Conservation (phyloP, 1,284 basidiomycete genomes). For the Heliocybe sulcata region DNA sequence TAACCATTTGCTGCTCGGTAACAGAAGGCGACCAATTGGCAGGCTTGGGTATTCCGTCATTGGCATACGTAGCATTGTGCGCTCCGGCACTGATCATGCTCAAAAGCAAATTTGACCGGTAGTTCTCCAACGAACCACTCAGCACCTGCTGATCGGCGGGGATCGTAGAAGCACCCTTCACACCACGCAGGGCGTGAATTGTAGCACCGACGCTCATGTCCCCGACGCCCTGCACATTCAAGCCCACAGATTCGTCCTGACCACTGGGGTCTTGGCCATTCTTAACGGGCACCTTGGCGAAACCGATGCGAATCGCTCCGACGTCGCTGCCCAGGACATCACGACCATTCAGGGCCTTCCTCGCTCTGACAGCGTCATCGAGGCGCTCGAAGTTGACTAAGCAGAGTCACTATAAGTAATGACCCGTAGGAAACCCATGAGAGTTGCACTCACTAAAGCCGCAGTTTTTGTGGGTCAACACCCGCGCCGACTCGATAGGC, state of each 20-base stretch:
- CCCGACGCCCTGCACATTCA: slow-evolving; percentile 71
- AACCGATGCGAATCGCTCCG: slow-evolving; percentile 93
- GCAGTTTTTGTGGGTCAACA: slow-evolving; percentile 95
- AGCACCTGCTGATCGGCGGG: slow-evolving; percentile 89
- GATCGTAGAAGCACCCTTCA: slow-evolving; percentile 83
- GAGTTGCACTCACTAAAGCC: slow-evolving; percentile 68
- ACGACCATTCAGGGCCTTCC: slow-evolving; percentile 91
- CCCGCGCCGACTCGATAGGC: slow-evolving; percentile 92
- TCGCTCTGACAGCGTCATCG: slow-evolving; percentile 91
- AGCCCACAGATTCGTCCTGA: slow-evolving; percentile 52
- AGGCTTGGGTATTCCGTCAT: slow-evolving; percentile 49
- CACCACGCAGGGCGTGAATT: slow-evolving; percentile 75
- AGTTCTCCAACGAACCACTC: slow-evolving; percentile 88
- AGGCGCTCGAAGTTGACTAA: slow-evolving; percentile 94
- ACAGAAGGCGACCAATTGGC: slow-evolving; percentile 61
- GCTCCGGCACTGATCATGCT: slow-evolving; percentile 86
- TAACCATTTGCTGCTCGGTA: slow-evolving; percentile 92
- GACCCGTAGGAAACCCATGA: slow-evolving; percentile 8
- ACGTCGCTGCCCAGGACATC: slow-evolving; percentile 95
- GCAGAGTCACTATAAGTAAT: not conserved
- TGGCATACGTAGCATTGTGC: slow-evolving; percentile 50
- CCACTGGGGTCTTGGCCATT: slow-evolving; percentile 60
- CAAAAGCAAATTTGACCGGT: slow-evolving; percentile 83
- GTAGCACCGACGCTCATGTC: slow-evolving; percentile 79
- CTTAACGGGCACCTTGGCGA: slow-evolving; percentile 92